Base-by-base conservation (phyloP, 163 green algal species). In the Picocystis sp. region DNA sequence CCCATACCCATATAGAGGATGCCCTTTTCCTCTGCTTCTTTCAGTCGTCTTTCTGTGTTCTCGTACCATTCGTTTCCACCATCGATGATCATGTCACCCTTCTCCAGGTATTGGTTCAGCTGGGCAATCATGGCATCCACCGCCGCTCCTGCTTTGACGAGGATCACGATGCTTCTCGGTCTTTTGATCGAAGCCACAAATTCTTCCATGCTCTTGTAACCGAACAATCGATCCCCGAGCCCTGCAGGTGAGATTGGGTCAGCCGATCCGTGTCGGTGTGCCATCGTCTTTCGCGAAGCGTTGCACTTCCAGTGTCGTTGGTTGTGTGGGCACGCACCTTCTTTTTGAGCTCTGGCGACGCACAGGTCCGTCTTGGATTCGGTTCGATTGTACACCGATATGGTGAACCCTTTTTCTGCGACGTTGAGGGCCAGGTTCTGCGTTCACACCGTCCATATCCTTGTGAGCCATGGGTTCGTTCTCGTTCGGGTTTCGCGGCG, bases 341-440 rank as follows among this genome's bases (percentile, higher is more conserved):
- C 86, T 64, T 94, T 95, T 52, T 81, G 58, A 1, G 90, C 90
- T 15, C 90, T 67, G 11, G 58, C 71, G 17, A 95, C 88, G 11
- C 76, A 78, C 2, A 81, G 78, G 55, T 96, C 85, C 0, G 87
- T 94, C 75, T 97, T 97, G 22, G 87, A 80, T 34, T 78, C 73
- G 1, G 75, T 82, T 22, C 90, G 73, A 64, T 97, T 99, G 75
- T 81, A 97, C 12, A 99, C 90, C 2, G 80, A 93, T 56, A 99
- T 97, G n/a, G 63, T 51, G 65, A 96, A 99, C 8, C 90, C 90
- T 69, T 99, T 96, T 45, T 93, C 80, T 0, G 89, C 90, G 22
- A 99, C 72, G 70, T 99, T 99, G 11, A 99, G 77, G 2, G 90
- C 89, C 50, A 99, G 70, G 62, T 99, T 99, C 84, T 95, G 29